Base-by-base conservation (phyloP, 2,329 filamentous ascomycete genomes). In the Hirsutella rhossiliensis region DNA sequence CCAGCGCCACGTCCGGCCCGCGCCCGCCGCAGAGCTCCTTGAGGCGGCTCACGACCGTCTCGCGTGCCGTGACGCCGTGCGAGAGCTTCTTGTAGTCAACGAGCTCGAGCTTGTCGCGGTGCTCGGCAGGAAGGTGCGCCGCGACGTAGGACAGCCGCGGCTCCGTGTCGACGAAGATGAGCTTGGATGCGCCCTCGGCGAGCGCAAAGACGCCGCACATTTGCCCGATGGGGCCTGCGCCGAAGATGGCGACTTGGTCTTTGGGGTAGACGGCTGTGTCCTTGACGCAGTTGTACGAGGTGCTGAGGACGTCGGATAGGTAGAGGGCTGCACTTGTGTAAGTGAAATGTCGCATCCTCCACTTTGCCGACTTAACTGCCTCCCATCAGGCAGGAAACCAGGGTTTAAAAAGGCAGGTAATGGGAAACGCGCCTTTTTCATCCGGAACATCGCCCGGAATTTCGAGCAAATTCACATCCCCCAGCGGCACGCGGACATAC, bases 151-250 rank as follows among this genome's bases (percentile, higher is more conserved):
- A 76, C 5, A 94, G 67, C 1, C 87, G 73, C 63, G 72, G 78
- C 47, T 76, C 85, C 4, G 75, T 76, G 57, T 94, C 88, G 51
- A 94, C 80, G 48, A 89, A 75, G 52, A 94, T 89, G 48, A 94
- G 73, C 48, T 84, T 75, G 39, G 66, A 73, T 0, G 87, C 87
- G 9, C 85, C 85, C 44, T 87, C 78, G n/a, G 77, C 64, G 45
- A 86, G 69, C 0, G 81, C 78, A 65, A 90, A 94, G 43, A 86
- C 69, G 1, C 81, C 84, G 2, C 73, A 76, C 83, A 94, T 92
- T 56, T 94, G 85, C 0, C 88, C 87, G 42, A 94, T 85, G 0
- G 87, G 88, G 0, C 87, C 87, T 0, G 82, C 85, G n/a, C 87
- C 87, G 48, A 86, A 94, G 47, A 94, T 79, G 30, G 85, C 87